These are phyloP conservation scores for Chaetomiaceae sp. DNA, from an alignment of 2,329 filamentous ascomycete species.

Conservation along the genomic window DNA sequence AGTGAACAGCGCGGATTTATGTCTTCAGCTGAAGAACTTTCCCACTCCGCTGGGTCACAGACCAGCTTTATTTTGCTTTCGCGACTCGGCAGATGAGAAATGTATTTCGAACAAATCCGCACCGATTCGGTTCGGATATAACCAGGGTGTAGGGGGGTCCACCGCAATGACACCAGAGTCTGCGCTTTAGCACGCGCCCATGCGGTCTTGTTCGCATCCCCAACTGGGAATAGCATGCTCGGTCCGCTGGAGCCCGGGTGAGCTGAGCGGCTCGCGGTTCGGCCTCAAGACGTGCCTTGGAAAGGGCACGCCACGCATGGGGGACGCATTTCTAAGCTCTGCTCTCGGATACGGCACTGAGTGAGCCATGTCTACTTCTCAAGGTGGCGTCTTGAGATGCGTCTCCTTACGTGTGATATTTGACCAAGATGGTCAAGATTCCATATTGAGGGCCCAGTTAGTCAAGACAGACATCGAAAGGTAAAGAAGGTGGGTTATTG, in stretches of 20 bases:
- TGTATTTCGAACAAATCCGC: not conserved
- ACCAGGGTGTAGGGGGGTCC: conserved; percentile 10
- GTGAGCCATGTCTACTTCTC: not conserved
- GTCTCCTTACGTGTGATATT: not conserved
- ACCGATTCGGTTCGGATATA: conserved; percentile 9
- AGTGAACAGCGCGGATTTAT: too few relatives aligned
- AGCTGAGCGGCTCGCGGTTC: not conserved
- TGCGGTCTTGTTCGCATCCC: conserved; percentile 3
- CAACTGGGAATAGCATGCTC: conserved; percentile 2
- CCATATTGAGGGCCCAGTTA: too few relatives aligned
- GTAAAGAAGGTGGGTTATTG: too few relatives aligned
- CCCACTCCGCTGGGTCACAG: not conserved
- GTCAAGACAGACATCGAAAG: too few relatives aligned
- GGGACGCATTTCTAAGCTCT: not conserved
- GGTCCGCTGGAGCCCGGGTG: not conserved
- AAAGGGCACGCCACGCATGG: not conserved
- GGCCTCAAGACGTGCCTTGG: not conserved
- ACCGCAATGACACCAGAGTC: not conserved
- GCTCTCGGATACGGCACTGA: not conserved
- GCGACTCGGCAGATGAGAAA: not conserved
- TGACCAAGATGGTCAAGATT: too few relatives aligned
- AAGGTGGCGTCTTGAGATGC: not conserved
- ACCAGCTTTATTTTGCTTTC: not conserved
- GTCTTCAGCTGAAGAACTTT: not conserved
- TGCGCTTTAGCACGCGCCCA: too few relatives aligned